phyloP scores from a whole-genome alignment of 2,329 filamentous ascomycete species.

The Exophiala aquamarina region DNA sequence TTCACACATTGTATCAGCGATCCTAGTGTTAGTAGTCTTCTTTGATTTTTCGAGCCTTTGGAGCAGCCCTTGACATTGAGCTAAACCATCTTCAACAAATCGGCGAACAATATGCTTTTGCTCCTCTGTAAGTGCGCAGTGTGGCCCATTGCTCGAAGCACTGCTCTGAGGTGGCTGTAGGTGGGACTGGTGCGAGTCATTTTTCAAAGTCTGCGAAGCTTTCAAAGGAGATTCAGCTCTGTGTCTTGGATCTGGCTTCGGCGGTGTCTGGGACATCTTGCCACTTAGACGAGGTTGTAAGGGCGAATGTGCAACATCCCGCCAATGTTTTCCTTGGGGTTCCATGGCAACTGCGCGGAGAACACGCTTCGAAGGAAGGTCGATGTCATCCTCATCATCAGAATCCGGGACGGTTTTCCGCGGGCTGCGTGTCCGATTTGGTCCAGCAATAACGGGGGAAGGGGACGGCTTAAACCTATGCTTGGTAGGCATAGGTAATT shows the following conservation, averaged over 20 bases:
- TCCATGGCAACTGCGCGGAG: neutral
- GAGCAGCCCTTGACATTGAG: constrained; percentile 18
- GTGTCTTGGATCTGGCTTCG: too few relatives aligned
- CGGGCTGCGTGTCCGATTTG: neutral
- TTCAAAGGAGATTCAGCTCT: constrained; percentile 1
- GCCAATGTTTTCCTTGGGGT: too few relatives aligned
- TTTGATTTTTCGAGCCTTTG: constrained; percentile 22
- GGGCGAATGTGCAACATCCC: too few relatives aligned
- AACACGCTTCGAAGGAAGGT: neutral
- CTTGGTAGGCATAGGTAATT: neutral
- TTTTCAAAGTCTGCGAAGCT: too few relatives aligned
- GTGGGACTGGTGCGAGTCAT: too few relatives aligned
- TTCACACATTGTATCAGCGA: constrained; percentile 27
- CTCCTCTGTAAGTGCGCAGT: constrained; percentile 7
- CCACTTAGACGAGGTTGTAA: too few relatives aligned
- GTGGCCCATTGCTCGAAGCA: constrained; percentile 3
- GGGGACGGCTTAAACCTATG: neutral
- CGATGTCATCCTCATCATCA: constrained; percentile 16
- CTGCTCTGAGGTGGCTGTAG: constrained; percentile 9
- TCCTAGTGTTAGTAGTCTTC: constrained; percentile 14
- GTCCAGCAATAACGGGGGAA: neutral
- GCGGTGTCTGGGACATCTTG: too few relatives aligned
- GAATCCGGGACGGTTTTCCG: constrained; percentile 17
- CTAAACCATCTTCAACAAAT: constrained; percentile 14
- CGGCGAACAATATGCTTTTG: constrained; percentile 17